Conservation (phyloP, 2,329 filamentous ascomycete genomes). For the Zelopaecilomyces penicillatus region DNA sequence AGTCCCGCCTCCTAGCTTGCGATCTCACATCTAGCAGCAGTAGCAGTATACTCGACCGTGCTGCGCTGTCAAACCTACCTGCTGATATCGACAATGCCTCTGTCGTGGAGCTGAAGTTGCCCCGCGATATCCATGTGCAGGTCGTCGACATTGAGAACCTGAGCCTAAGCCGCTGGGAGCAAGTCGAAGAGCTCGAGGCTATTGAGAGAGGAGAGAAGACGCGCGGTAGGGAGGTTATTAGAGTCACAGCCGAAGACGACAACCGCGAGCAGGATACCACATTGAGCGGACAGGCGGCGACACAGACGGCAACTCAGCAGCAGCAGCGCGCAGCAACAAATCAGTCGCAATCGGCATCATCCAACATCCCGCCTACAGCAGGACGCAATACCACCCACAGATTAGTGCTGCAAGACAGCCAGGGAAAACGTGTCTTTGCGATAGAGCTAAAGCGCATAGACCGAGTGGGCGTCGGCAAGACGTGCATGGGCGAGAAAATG, state of each 20-base stretch:
- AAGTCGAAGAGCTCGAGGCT: constrained; percentile 74
- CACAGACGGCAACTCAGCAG: constrained; percentile 7
- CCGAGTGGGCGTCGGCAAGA: constrained; percentile 56
- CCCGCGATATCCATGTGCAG: constrained; percentile 63
- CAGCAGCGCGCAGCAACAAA: constrained; percentile 1
- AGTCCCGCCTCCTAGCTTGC: constrained; percentile 68
- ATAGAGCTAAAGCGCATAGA: constrained; percentile 63
- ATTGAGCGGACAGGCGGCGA: constrained; percentile 14
- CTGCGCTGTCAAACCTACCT: constrained; percentile 39
- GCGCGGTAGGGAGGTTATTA: constrained; percentile 72
- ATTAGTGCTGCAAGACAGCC: constrained; percentile 72
- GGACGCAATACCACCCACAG: constrained; percentile 60
- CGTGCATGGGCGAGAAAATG: constrained; percentile 72
- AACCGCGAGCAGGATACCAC: constrained; percentile 34
- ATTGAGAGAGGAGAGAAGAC: constrained; percentile 64
- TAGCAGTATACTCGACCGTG: constrained; percentile 34
- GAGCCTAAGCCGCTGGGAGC: constrained; percentile 70
- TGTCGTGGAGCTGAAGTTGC: constrained; percentile 47
- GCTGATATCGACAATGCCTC: constrained; percentile 42
- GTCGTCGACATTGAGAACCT: constrained; percentile 83
- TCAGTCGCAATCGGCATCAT: constrained; percentile 7
- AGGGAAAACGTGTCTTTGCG: constrained; percentile 59
- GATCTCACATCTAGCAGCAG: constrained; percentile 52
- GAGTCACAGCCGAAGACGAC: constrained; percentile 40
- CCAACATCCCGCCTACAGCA: constrained; percentile 14